These are phyloP conservation scores for Grigorovia humatica DNA, from an alignment of 805 yeast genomes.

Conservation along the genomic window DNA sequence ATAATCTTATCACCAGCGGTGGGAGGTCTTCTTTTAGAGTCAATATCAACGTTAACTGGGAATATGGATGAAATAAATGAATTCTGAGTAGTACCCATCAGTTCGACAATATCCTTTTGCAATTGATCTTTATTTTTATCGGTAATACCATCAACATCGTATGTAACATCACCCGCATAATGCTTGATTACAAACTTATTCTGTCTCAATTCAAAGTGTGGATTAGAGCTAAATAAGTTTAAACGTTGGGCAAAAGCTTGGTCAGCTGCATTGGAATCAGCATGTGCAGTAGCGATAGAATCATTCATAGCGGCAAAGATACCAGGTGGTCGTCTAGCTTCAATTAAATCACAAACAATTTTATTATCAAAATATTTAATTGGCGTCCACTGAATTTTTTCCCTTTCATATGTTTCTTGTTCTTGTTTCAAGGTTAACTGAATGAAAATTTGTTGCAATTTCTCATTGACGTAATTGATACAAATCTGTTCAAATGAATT, in stretches of 20 bases:
- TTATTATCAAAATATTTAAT: constrained; percentile 93
- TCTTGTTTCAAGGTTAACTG: constrained; percentile 92
- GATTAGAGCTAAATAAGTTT: constrained; percentile 69
- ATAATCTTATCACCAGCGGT: constrained; percentile 95
- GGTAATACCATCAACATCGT: constrained; percentile 82
- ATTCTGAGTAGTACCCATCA: constrained; percentile 63
- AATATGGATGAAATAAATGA: constrained; percentile 48
- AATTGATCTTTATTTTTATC: constrained; percentile 94
- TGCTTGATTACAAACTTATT: constrained; percentile 85
- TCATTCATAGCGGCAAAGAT: constrained; percentile 93
- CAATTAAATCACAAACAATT: constrained; percentile 93
- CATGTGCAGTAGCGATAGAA: constrained; percentile 97
- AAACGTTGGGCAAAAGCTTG: constrained; percentile 90
- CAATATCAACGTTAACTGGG: constrained; percentile 56
- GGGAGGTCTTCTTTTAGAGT: constrained; percentile 75
- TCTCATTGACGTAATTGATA: constrained; percentile 92
- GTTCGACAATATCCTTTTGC: constrained; percentile 75
- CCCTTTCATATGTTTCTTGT: constrained; percentile 94
- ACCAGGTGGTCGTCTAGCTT: constrained; percentile 90
- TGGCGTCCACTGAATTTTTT: constrained; percentile 95
- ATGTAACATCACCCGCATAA: constrained; percentile 97
- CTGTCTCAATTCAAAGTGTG: constrained; percentile 82
- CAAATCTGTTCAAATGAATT: constrained; percentile 93
- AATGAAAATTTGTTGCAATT: constrained; percentile 91
- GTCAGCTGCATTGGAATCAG: constrained; percentile 93